Conservation (phyloP, 2,329 filamentous ascomycete species). For the Didymella glomerata region DNA sequence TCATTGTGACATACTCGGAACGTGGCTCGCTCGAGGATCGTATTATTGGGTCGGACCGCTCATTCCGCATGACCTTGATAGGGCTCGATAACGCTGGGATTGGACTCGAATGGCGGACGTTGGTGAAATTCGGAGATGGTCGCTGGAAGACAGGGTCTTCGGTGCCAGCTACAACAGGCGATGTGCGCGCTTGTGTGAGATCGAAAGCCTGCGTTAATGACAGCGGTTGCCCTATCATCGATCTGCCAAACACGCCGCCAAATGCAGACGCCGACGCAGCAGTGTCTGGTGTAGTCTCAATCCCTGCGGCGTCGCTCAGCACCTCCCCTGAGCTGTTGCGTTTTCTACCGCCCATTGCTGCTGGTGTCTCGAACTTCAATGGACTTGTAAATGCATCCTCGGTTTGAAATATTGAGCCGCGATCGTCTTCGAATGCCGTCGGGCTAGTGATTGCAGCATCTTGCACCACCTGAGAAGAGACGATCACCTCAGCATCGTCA, state of each 20-base stretch:
- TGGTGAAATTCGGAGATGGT: slow-evolving; percentile 55
- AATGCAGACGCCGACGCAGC: slow-evolving; percentile 47
- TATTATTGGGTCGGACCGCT: slow-evolving; percentile 34
- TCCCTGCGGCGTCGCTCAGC: slow-evolving; percentile 51
- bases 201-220: slow-evolving; percentile 58
- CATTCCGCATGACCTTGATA: slow-evolving; percentile 37
- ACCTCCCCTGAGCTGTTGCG: slow-evolving; percentile 51
- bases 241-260: slow-evolving; percentile 33
- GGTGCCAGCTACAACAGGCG: slow-evolving; percentile 50
- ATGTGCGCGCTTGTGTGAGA: slow-evolving; percentile 57
- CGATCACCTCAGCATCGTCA: slow-evolving; percentile 31
- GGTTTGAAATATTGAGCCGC: slow-evolving; percentile 27
- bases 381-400: slow-evolving; percentile 41
- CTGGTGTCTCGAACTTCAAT: slow-evolving; percentile 54
- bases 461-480: slow-evolving; percentile 40
- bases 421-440: slow-evolving; percentile 41
- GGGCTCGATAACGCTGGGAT: slow-evolving; percentile 51
- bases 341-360: slow-evolving; percentile 51
- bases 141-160: slow-evolving; percentile 57
- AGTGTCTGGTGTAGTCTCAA: slow-evolving; percentile 54
- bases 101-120: slow-evolving; percentile 50
- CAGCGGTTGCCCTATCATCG: slow-evolving; percentile 42
- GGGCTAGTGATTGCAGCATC: slow-evolving; percentile 42
- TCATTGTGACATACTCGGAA: slow-evolving; percentile 55
- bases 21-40: slow-evolving; percentile 53